Evolutionary conservation across 768 basidiomycete genomes (phyloP).

Genomic region (Chalciporus piperatus): DNA sequence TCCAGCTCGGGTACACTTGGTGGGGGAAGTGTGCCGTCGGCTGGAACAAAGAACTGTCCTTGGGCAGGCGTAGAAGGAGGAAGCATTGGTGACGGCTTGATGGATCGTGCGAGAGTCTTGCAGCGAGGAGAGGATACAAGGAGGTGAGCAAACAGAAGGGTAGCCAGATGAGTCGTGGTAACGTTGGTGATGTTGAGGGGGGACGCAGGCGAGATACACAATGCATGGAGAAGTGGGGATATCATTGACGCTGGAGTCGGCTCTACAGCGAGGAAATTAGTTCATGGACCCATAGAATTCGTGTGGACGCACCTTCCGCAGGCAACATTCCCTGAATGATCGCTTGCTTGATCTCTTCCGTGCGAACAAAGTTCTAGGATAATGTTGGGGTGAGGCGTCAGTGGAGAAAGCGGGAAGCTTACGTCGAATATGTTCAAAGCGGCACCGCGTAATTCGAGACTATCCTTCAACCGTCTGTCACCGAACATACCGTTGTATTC

Average conservation of each 20-base stretch:
- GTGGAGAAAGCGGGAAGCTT: constrained; percentile 7
- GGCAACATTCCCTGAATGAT: constrained; percentile 74
- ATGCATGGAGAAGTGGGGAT: constrained; percentile 69
- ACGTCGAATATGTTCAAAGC: constrained; percentile 87
- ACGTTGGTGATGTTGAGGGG: constrained; percentile 55
- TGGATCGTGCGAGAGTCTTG: constrained; percentile 61
- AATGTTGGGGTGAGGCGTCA: neutral
- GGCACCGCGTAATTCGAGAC: constrained; percentile 69
- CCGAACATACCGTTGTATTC: constrained; percentile 75
- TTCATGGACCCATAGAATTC: neutral
- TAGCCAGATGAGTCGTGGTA: constrained; percentile 69
- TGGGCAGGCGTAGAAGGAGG: constrained; percentile 30
- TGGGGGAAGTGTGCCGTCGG: constrained; percentile 51
- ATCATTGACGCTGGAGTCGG: constrained; percentile 42
- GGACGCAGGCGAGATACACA: constrained; percentile 59
- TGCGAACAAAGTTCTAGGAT: constrained; percentile 68
- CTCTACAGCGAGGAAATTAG: constrained; percentile 11
- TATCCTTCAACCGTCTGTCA: constrained; percentile 58
- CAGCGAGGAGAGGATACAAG: constrained; percentile 63
- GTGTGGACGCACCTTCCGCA: constrained; percentile 40
- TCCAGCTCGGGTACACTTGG: constrained; percentile 37
- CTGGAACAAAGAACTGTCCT: constrained; percentile 71
- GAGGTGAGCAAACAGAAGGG: constrained; percentile 77
- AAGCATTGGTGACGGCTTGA: constrained; percentile 49
- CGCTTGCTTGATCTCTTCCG: constrained; percentile 65